Conservation (phyloP, 306 rosid species). For the Alnus rubra region DNA sequence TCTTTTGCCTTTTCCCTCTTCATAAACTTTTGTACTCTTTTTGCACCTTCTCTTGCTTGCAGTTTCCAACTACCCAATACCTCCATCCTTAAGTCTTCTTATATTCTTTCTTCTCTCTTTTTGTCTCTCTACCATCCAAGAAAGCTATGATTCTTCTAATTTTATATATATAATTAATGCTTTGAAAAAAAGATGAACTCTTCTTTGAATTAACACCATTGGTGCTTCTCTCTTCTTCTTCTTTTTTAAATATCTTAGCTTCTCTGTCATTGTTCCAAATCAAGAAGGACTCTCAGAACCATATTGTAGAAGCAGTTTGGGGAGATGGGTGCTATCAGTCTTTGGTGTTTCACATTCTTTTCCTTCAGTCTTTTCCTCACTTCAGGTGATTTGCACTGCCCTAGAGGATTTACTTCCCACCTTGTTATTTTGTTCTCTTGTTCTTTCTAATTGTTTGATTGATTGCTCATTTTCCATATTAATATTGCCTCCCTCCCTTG, state of each 20-base stretch:
- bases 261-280: slow-evolving; percentile 41
- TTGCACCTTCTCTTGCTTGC: slow-evolving; percentile 85
- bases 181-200: slow-evolving; percentile 37
- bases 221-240: slow-evolving; percentile 37
- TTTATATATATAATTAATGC: slow-evolving; percentile 41
- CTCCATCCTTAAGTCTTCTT: slow-evolving; percentile 95
- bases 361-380: slow-evolving; percentile 48
- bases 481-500: background rate
- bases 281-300: slow-evolving; percentile 31
- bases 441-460: background rate
- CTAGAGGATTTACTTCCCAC: slow-evolving; percentile 12
- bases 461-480: background rate
- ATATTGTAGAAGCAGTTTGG: slow-evolving; percentile 29
- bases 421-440: slow-evolving; percentile 10
- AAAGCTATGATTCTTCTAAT: slow-evolving; percentile 76
- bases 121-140: slow-evolving; percentile 62
- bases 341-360: slow-evolving; percentile 42
- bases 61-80: slow-evolving; percentile 64
- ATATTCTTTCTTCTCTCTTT: slow-evolving; percentile 75
- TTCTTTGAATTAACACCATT: slow-evolving; percentile 43
- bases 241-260: slow-evolving; percentile 56
- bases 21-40: slow-evolving; percentile 32
- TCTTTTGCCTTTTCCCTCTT: slow-evolving; percentile 54
- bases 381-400: slow-evolving; percentile 58
- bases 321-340: slow-evolving; percentile 53